These are phyloP conservation scores for Rhizopogon roseolus DNA, from an alignment of 768 basidiomycete species.

Conservation along the genomic window DNA sequence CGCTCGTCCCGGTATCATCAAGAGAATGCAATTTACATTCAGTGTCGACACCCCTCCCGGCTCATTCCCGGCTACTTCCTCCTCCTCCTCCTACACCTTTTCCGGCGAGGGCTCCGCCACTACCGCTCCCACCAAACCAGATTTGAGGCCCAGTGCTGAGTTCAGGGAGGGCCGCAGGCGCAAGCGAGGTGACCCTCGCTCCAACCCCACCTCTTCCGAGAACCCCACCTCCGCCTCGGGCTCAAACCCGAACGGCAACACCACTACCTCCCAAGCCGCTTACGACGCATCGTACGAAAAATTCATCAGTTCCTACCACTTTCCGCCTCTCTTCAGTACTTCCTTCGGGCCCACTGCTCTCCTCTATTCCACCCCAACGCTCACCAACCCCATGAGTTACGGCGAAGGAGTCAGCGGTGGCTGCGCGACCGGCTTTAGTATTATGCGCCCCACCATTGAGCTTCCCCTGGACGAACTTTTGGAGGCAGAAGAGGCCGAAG, in stretches of 20 bases:
- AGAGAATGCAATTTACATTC: slow-evolving; percentile 90
- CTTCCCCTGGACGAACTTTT: slow-evolving; percentile 83
- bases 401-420: slow-evolving; percentile 64
- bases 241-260: slow-evolving; percentile 11
- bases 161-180: slow-evolving; percentile 46
- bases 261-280: slow-evolving; percentile 3
- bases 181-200: slow-evolving; percentile 25
- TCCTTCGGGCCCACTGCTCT: slow-evolving; percentile 79
- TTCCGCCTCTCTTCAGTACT: slow-evolving; percentile 68
- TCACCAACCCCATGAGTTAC: slow-evolving; percentile 67
- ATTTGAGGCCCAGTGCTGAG: slow-evolving; percentile 60
- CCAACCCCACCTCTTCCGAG: slow-evolving; percentile 20
- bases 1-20: slow-evolving; percentile 65
- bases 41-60: slow-evolving; percentile 63
- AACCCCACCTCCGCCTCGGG: slow-evolving; percentile 20
- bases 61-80: neutral
- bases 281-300: slow-evolving; percentile 41
- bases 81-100: slow-evolving; percentile 5
- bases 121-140: slow-evolving; percentile 52
- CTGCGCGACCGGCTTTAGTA: slow-evolving; percentile 50
- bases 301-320: slow-evolving; percentile 16
- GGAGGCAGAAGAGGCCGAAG: slow-evolving; percentile 11
- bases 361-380: slow-evolving; percentile 62
- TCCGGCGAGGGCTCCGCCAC: slow-evolving; percentile 21
- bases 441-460: slow-evolving; percentile 77